A percentile compares a stretch with the other conserved stretches of the same genome.
phyloP scores from a whole-genome alignment of 1,139 yeast genomes.

The Geotrichum candidum region DNA sequence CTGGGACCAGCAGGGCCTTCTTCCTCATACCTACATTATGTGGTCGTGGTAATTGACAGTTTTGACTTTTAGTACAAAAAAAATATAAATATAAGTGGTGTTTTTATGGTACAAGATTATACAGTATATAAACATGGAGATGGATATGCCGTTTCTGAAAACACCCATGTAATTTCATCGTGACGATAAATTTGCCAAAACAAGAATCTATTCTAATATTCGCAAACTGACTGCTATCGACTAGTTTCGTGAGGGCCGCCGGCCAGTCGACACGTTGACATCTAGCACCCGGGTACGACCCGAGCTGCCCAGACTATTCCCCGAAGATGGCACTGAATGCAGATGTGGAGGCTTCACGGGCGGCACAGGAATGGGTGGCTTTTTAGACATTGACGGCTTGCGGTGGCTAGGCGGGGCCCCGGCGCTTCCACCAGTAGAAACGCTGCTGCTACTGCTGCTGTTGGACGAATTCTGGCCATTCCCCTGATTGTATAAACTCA shows the following conservation, averaged over 20 bases:
- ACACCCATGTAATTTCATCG: too few relatives aligned
- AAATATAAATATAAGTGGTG: too few relatives aligned
- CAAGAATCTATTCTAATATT: too few relatives aligned
- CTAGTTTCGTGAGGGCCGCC: slow-evolving; percentile 5
- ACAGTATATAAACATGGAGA: too few relatives aligned
- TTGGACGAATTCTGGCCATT: background rate
- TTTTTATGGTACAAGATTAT: too few relatives aligned
- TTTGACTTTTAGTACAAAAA: too few relatives aligned
- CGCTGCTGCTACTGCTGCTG: background rate
- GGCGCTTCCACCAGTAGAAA: background rate
- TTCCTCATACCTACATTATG: too few relatives aligned
- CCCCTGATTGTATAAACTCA: background rate
- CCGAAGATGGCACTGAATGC: slow-evolving; percentile 2
- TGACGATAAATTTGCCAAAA: too few relatives aligned
- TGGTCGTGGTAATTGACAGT: too few relatives aligned
- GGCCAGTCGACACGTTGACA: slow-evolving; percentile 11
- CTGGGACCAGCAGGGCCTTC: too few relatives aligned
- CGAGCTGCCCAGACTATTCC: background rate
- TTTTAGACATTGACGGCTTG: background rate
- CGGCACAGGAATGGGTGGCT: slow-evolving; percentile 5
- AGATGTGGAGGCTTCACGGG: slow-evolving; percentile 14
- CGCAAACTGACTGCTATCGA: too few relatives aligned
- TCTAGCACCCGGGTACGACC: slow-evolving; percentile 10
- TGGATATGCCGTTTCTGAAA: too few relatives aligned
- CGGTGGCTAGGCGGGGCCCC: background rate